Base-by-base conservation (phyloP, 768 basidiomycete species). In the Aureoboletus auriporus region DNA sequence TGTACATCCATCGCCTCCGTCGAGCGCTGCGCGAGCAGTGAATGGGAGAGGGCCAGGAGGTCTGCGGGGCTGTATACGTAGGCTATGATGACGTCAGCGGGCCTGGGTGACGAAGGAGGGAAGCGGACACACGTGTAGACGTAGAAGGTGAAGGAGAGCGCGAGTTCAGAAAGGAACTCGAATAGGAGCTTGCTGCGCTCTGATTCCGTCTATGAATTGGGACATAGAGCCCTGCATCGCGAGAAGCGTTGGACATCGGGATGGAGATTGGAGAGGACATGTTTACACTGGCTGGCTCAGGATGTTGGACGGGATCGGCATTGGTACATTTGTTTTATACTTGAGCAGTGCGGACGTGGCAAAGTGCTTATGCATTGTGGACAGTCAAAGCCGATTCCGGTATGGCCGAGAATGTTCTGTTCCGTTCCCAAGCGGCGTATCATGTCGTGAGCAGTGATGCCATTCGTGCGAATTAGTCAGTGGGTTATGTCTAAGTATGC, bases 181-280 rank as follows among this genome's bases (percentile, higher is more conserved):
- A 39, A 23, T 56, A 53, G 8, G 50, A 56, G 49, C 60, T 57
- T 16, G 39, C 17, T 29, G 56, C 1, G 46, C 46, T 42, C 31
- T 8, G 50, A 30, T 45, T 41, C 29, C 75, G 70, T 52, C 63
- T 69, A 43, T 76, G 74, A 0, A 76, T 49, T 23, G 75, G 75
- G 33, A 76, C 44, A 46, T 76, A 76, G 28, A 70, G 59, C 3
- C 10, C 31, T 33, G 20, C 20, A 4, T 8, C 14, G 29, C 30
- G 54, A 36, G 29, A 26, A 13, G 43, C 51, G 31, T 41, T 41
- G 23, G 56, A 50, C 29, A 57, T 52, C 7, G 51, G 26, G 44
- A 64, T 51, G 6, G 64, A 33, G 20, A 23, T 23, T 23, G 20
- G 50, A 5, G 58, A 59, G 34, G 68, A 62, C 66, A 70, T 67